Evolutionary conservation across 805 yeast species (phyloP).

Genomic region (Lachancea sp.): DNA sequence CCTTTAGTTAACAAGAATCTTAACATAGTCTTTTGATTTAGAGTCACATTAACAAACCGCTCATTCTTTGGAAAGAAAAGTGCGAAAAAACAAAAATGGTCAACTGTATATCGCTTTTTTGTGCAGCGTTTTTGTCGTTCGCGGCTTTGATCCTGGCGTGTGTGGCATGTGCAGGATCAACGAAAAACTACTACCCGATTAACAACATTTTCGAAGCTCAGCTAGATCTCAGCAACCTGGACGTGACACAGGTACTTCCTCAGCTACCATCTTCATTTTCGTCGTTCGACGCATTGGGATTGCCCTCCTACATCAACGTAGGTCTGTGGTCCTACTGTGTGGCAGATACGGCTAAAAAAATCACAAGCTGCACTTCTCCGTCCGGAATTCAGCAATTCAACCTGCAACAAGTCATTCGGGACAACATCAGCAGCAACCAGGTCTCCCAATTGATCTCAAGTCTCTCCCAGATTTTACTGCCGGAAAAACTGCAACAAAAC

Average conservation of each 20-base stretch:
- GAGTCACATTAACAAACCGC: too few relatives aligned
- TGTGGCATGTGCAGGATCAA: constrained; percentile 49
- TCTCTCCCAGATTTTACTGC: constrained; percentile 40
- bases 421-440: constrained; percentile 27
- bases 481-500: constrained; percentile 46
- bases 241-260: constrained; percentile 14
- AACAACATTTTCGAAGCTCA: constrained; percentile 43
- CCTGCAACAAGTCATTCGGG: constrained; percentile 19
- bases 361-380: constrained; percentile 27
- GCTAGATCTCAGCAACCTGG: constrained; percentile 36
- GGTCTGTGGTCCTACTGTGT: constrained; percentile 64
- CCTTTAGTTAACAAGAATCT: too few relatives aligned
- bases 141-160: constrained; percentile 43
- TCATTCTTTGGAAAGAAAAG: too few relatives aligned
- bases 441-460: constrained; percentile 16
- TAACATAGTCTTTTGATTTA: too few relatives aligned
- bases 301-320: constrained; percentile 42
- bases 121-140: constrained; percentile 30
- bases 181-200: constrained; percentile 37
- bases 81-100: constrained; percentile 12
- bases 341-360: constrained; percentile 29
- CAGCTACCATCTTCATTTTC: constrained; percentile 11
- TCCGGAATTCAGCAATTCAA: constrained; percentile 27
- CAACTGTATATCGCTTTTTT: constrained; percentile 16
- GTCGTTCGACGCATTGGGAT: constrained; percentile 27